These are phyloP conservation scores for Erodium moschatum DNA, from an alignment of 441 rosid species.

Conservation along the genomic window DNA sequence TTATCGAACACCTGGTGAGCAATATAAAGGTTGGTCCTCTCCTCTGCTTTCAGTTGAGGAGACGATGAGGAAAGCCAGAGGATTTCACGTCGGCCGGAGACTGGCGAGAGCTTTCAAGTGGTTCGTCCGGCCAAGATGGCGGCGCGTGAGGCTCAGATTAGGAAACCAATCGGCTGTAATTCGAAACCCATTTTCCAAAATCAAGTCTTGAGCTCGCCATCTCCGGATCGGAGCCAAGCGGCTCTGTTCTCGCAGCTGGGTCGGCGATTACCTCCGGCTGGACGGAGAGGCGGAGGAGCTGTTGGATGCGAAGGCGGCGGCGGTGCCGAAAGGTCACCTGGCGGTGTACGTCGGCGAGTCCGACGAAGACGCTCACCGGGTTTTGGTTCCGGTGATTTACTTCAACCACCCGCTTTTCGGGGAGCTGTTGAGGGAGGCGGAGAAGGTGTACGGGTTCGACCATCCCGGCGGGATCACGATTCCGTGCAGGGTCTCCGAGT, in stretches of 20 bases:
- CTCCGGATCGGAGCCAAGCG: not conserved
- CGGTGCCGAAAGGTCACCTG: constrained; percentile 52
- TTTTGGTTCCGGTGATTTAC: constrained; percentile 56
- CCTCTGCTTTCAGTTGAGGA: no score
- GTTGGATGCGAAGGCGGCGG: no score
- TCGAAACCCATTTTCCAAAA: not conserved
- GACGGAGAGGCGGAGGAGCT: no score
- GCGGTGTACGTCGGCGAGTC: constrained; percentile 51
- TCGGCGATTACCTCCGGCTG: no score
- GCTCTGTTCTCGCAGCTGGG: no score
- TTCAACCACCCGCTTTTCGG: constrained; percentile 65
- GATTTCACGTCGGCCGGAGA: not conserved
- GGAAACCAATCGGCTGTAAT: not conserved
- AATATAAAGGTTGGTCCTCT: no score
- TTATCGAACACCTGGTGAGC: no score
- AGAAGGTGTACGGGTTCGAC: constrained; percentile 54
- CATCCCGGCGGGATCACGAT: constrained; percentile 58
- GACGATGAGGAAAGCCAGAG: not conserved
- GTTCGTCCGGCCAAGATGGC: not conserved
- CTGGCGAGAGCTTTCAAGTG: not conserved
- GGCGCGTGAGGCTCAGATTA: not conserved
- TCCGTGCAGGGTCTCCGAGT: constrained; percentile 62
- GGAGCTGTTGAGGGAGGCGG: constrained; percentile 50
- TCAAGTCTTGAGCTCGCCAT: not conserved
- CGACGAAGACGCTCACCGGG: constrained; percentile 31